A percentile compares a stretch with the other conserved stretches of the same genome.
Conservation (phyloP, 192 early-diverging fungal genomes). For the Coemansia sp. region DNA sequence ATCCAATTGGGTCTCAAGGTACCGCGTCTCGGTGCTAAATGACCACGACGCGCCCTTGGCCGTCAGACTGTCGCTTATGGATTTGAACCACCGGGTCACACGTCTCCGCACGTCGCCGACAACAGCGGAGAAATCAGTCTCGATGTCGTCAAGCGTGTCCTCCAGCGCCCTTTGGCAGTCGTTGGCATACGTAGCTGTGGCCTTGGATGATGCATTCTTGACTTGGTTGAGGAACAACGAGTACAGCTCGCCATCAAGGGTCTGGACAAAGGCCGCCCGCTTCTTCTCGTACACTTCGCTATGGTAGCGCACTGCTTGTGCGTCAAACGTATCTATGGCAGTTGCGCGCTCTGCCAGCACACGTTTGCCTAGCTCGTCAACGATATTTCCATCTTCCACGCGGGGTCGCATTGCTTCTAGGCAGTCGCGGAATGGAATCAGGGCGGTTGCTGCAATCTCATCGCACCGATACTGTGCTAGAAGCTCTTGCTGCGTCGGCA, state of each 20-base stretch:
- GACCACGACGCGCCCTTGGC: slow-evolving; percentile 28
- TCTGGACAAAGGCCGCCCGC: slow-evolving; percentile 74
- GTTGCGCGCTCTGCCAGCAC: slow-evolving; percentile 58
- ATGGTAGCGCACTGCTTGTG: slow-evolving; percentile 88
- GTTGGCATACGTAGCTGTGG: slow-evolving; percentile 65
- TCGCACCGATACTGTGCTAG: slow-evolving; percentile 98
- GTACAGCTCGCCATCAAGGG: slow-evolving; percentile 74
- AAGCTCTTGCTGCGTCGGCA: slow-evolving; percentile 97
- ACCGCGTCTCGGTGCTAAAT: slow-evolving; percentile 30
- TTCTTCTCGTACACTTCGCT: slow-evolving; percentile 84
- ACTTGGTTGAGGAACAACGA: slow-evolving; percentile 83
- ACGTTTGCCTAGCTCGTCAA: slow-evolving; percentile 71
- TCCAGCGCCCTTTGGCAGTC: slow-evolving; percentile 51
- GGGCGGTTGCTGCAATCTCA: slow-evolving; percentile 80
- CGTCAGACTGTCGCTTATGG: slow-evolving; percentile 17
- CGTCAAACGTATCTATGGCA: slow-evolving; percentile 79
- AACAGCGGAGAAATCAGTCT: slow-evolving; percentile 58
- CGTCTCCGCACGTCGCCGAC: slow-evolving; percentile 27
- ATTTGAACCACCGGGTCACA: slow-evolving; percentile 21
- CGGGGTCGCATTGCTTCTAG: slow-evolving; percentile 64
- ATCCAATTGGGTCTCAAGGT: slow-evolving; percentile 29
- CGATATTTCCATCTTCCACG: slow-evolving; percentile 76
- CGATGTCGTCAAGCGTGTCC: slow-evolving; percentile 12
- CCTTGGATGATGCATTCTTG: slow-evolving; percentile 78
- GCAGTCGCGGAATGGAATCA: slow-evolving; percentile 66